Base-by-base conservation (phyloP, 2,329 filamentous ascomycete genomes). In the Apiospora rasikravindrae region DNA sequence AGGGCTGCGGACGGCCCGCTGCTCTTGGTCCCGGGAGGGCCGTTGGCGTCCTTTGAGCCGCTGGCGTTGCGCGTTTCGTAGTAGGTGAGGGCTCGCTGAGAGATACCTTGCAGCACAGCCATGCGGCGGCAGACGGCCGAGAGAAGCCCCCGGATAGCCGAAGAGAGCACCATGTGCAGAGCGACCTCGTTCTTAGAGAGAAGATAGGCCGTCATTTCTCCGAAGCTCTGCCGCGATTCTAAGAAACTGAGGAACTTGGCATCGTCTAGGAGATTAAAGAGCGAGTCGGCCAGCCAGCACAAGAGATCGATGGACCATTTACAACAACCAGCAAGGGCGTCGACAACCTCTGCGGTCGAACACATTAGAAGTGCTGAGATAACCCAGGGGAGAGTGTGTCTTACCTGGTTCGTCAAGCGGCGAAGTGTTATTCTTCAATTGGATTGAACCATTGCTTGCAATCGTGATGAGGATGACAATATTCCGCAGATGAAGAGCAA, bases 241-340 rank as follows among this genome's bases (percentile, higher is more conserved):
- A 90, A 82, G 4, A 88, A 83, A 53, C 83, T 82, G 77, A 86
- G 84, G 74, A 90, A 89, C 67, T 84, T 83, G 3, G 78, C 78
- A 72, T 90, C 88, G 69, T 86, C 85, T 69, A 87, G 83, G 14
- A 92, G 84, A 53, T 85, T 82, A 73, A 91, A 89, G 2, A 92
- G 82, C 24, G 85, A 85, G 76, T 92, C 89, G n/a, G 85, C 84
- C 14, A 92, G 80, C 88, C 90, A 92, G 2, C 87, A 85, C 66
- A 92, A 81, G 19, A 97, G 85, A 73, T 96, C 92, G 47, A 95
- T 86, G 0, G 90, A 89, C 95, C 95, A 98, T 78, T 89, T 91
- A 4, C 93, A 90, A 71, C 94, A 92, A 29, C 94, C 93, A 6
- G 91, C 88, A 14, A 97, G 84, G 64, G 91, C 89, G 53, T 91